Conservation (phyloP, 1,284 basidiomycete species). For the Phylloporus gajari region DNA sequence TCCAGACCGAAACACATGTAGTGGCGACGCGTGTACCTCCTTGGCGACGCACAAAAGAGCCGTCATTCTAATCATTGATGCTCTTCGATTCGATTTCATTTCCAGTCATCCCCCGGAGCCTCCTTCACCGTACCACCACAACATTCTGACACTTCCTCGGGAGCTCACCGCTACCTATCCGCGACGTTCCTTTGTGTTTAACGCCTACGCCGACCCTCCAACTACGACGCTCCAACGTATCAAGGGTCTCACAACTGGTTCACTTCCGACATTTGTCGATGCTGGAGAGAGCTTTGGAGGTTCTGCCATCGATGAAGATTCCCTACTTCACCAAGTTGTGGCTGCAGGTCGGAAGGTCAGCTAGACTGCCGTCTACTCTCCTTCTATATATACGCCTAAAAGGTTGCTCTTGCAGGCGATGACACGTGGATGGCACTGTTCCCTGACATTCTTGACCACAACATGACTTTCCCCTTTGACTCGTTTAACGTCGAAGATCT, state of each 20-base stretch:
- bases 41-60: conserved; percentile 80
- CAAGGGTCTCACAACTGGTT: conserved; percentile 95
- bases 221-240: conserved; percentile 96
- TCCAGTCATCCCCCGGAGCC: conserved; percentile 74
- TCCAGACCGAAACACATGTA: conserved; percentile 64
- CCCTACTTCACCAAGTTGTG: conserved; percentile 71
- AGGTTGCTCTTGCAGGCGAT: conserved; percentile 92
- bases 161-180: conserved; percentile 74
- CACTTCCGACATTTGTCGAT: conserved; percentile 96
- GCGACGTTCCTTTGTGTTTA: conserved; percentile 83
- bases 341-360: conserved; percentile 68
- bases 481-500: conserved; percentile 99
- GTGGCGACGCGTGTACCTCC: conserved; percentile 54
- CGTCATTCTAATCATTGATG: conserved; percentile 90
- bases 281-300: conserved; percentile 92
- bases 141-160: conserved; percentile 82
- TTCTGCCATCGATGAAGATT: conserved; percentile 89
- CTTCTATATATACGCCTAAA: conserved; percentile 21
- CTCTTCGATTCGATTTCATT: conserved; percentile 95
- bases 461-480: conserved; percentile 87
- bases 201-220: conserved; percentile 93
- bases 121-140: conserved; percentile 80
- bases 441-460: conserved; percentile 75
- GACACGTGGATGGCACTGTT: conserved; percentile 97
- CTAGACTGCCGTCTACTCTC: conserved; percentile 16